These are phyloP conservation scores for Zangia roseola DNA, from an alignment of 768 basidiomycete genomes.

Conservation along the genomic window DNA sequence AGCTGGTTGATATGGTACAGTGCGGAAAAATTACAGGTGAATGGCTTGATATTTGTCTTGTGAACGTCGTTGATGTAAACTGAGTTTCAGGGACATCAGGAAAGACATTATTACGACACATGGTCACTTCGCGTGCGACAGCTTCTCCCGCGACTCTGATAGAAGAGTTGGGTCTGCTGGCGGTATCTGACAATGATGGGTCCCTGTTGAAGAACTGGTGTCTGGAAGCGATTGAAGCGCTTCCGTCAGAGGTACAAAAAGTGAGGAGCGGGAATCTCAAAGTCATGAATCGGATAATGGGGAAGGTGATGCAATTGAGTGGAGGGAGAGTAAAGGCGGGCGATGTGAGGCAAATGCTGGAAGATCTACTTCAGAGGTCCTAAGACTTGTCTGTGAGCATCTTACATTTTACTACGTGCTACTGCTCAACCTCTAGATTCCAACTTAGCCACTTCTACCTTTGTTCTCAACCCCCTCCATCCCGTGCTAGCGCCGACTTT, in stretches of 20 bases:
- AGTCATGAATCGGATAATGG: constrained; percentile 59
- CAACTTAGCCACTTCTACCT: constrained; percentile 48
- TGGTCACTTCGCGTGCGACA: constrained; percentile 48
- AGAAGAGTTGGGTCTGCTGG: constrained; percentile 45
- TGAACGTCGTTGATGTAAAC: not conserved
- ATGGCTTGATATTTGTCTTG: not conserved
- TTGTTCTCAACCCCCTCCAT: constrained; percentile 82
- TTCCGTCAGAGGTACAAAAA: constrained; percentile 67
- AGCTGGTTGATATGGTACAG: constrained; percentile 76
- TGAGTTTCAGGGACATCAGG: constrained; percentile 66
- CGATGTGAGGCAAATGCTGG: constrained; percentile 49
- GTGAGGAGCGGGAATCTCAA: constrained; percentile 63
- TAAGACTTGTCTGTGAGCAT: not conserved
- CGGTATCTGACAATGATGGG: constrained; percentile 33
- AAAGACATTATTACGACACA: constrained; percentile 70
- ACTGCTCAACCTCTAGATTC: constrained; percentile 6
- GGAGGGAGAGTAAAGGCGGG: constrained; percentile 78
- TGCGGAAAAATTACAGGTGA: constrained; percentile 66
- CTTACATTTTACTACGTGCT: constrained; percentile 1
- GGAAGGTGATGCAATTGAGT: constrained; percentile 74
- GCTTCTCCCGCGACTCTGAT: constrained; percentile 46
- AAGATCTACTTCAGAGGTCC: constrained; percentile 38
- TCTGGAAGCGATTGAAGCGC: constrained; percentile 55
- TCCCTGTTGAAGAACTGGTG: constrained; percentile 55
- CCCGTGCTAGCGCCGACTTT: constrained; percentile 66